Conservation (phyloP, 495 filamentous ascomycete species). For the Delitschia confertaspora region DNA sequence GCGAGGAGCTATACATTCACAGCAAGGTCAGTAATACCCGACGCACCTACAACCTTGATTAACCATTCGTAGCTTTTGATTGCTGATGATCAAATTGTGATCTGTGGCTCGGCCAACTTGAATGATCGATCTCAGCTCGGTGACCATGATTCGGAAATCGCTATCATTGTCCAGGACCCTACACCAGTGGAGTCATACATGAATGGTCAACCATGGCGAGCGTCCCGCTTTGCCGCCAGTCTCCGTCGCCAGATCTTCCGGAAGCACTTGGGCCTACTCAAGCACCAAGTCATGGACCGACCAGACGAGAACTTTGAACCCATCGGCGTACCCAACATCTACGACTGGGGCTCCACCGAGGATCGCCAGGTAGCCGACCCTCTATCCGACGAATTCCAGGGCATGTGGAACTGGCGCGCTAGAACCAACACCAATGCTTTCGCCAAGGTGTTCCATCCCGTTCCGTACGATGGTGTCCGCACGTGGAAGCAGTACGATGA, state of each 20-base stretch:
- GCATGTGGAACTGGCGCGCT: constrained; percentile 66
- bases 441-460: constrained; percentile 73
- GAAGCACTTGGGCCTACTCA: constrained; percentile 82
- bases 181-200: constrained; percentile 60
- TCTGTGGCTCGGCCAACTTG: constrained; percentile 87
- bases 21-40: constrained; percentile 52
- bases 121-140: constrained; percentile 94
- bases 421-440: constrained; percentile 78
- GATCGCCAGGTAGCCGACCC: constrained; percentile 72
- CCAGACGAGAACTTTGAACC: constrained; percentile 69
- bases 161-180: constrained; percentile 71
- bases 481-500: constrained; percentile 82
- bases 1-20: constrained; percentile 90
- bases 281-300: constrained; percentile 55
- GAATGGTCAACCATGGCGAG: constrained; percentile 60
- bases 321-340: constrained; percentile 60
- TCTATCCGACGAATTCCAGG: constrained; percentile 54
- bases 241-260: constrained; percentile 80
- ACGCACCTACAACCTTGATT: not conserved
- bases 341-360: constrained; percentile 71
- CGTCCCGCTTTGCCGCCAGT: constrained; percentile 70
- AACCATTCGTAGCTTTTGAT: constrained; percentile 55
- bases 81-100: constrained; percentile 80
- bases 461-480: constrained; percentile 70
- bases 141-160: constrained; percentile 73